Evolutionary conservation across 768 basidiomycete species (phyloP), one percentile per base, ranked within the genome.

Genomic region (Bullera alba): DNA sequence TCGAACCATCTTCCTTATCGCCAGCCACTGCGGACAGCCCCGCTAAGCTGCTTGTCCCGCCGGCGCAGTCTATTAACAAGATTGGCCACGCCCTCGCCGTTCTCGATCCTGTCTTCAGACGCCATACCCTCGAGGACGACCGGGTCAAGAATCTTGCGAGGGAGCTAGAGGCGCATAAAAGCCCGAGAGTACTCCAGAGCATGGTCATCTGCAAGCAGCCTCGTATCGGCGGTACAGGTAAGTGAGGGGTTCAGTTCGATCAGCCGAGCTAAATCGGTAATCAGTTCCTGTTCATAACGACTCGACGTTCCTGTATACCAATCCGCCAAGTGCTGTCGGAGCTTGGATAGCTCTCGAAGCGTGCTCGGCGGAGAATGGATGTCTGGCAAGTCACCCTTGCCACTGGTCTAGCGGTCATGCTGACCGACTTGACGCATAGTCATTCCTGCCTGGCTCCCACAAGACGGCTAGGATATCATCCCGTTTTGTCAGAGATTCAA

Each of bases 131-230:
- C 21, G 80, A 89, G 74, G 90, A 91, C 61, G 79, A 81, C 38
- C 76, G 76, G 44, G 72, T 99, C 42, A 81, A 78, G 56, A 66
- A 77, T 6, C 69, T 97, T 1, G 90, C 85, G 3, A 77, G 78
- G 39, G 87, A 90, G 57, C 76, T 99, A 23, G 79, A 79, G 45
- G 87, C 86, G 66, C 90, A 96, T 69, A 77, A 77, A 49, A 84
- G 92, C 71, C 93, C 93, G 16, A 26, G 58, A 85, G 91, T 87
- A 2, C 75, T 92, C 27, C 90, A 93, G 66, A 88, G 86, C 2
- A 95, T 95, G 91, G 77, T 93, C 27, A 99, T 97, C 53, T 90
- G 84, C 62, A 97, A 97, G 73, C 91, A 96, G 67, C 83, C 87
- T 4, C 78, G 84, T 48, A 92, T 97, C 22, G 93, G 95, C 1